phyloP scores from a whole-genome alignment of 192 early-diverging fungal genomes.

The Radiomyces spectabilis region DNA sequence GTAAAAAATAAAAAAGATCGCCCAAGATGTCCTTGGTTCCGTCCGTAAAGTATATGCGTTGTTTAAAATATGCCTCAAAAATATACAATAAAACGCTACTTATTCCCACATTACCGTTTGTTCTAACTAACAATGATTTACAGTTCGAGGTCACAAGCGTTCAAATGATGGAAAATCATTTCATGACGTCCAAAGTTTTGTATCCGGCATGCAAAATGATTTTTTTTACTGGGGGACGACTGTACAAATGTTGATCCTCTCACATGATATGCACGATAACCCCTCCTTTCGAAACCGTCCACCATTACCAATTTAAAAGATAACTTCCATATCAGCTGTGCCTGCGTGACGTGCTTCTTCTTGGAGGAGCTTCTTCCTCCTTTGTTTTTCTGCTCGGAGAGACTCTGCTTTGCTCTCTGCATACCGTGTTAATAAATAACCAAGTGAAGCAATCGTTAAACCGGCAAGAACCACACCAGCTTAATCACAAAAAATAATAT shows the following conservation, averaged over 20 bases:
- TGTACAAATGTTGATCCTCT: neutral
- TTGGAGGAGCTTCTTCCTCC: conserved; percentile 15
- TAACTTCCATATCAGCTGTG: conserved; percentile 26
- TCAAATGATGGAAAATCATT: no score
- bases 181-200: neutral
- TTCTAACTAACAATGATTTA: no score
- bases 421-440: conserved; percentile 21
- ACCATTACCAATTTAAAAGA: conserved; percentile 10
- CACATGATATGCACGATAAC: no score
- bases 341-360: conserved; percentile 24
- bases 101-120: no score
- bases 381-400: conserved; percentile 10
- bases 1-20: no score
- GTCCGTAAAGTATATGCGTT: no score
- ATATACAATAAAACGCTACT: no score
- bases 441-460: conserved; percentile 20
- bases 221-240: neutral
- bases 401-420: conserved; percentile 9
- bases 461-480: conserved; percentile 22
- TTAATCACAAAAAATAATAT: neutral
- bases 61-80: no score
- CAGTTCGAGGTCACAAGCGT: no score
- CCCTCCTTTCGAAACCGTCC: neutral
- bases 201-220: neutral
- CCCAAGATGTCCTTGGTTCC: no score